phyloP scores from a whole-genome alignment of 2,329 filamentous ascomycete species.

The Pseudogymnoascus sp. region DNA sequence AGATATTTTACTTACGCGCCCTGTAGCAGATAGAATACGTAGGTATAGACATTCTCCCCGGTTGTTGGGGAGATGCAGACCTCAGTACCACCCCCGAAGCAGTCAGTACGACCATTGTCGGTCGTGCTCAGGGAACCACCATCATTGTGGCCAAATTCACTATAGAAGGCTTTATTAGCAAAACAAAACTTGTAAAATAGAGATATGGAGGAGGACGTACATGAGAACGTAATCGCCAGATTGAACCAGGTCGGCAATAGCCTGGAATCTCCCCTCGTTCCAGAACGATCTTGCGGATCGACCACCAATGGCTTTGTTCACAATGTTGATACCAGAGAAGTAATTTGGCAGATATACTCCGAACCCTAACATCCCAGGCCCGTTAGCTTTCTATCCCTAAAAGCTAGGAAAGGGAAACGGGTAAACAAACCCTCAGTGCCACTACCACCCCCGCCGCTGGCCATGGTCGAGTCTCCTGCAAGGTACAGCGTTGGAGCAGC shows the following conservation, averaged over 20 bases:
- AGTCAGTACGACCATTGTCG: constrained; percentile 55
- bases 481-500: constrained; percentile 41
- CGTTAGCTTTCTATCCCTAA: constrained; percentile 12
- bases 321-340: constrained; percentile 39
- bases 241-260: constrained; percentile 39
- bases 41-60: constrained; percentile 11
- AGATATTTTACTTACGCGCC: neutral
- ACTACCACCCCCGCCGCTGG: constrained; percentile 36
- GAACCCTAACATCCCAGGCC: constrained; percentile 43
- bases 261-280: constrained; percentile 55
- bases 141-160: constrained; percentile 62
- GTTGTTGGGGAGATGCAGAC: constrained; percentile 10
- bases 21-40: constrained; percentile 10
- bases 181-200: constrained; percentile 32
- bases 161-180: constrained; percentile 45
- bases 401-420: neutral
- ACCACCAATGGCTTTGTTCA: constrained; percentile 59
- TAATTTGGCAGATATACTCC: constrained; percentile 50
- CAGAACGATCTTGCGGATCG: constrained; percentile 59
- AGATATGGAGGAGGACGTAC: neutral
- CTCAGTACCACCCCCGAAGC: constrained; percentile 25
- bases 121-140: constrained; percentile 43
- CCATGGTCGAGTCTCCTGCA: constrained; percentile 57
- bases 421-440: constrained; percentile 32
- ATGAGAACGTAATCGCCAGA: constrained; percentile 58